Percentiles rank a stretch among this genome's conserved stretches.
phyloP scores from a whole-genome alignment of 768 basidiomycete species.

The Trametes sanguinea region DNA sequence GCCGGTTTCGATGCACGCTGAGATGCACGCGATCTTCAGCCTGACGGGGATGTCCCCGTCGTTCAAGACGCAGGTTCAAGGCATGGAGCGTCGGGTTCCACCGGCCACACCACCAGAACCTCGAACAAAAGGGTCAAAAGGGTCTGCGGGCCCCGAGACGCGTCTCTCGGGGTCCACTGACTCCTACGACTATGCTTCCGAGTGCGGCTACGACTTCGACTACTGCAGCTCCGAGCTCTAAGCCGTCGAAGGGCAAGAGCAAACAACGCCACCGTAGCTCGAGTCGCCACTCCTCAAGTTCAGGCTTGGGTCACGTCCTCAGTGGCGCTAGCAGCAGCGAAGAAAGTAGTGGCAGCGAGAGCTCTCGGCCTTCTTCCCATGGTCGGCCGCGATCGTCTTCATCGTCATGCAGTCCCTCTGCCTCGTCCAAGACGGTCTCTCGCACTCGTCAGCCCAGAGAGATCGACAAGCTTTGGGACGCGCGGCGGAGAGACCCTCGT shows the following conservation, averaged over 20 bases:
- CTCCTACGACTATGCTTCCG: not conserved
- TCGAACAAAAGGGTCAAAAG: conserved; percentile 30
- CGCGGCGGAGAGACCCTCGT: conserved; percentile 41
- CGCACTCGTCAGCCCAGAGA: conserved; percentile 10
- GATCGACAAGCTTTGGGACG: conserved; percentile 34
- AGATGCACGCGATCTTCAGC: conserved; percentile 61
- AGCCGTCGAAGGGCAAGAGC: conserved; percentile 17
- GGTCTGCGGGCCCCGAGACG: conserved; percentile 21
- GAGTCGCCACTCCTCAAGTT: conserved; percentile 5
- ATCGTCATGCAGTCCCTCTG: not conserved
- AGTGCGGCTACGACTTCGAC: not conserved
- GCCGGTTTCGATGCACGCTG: conserved; percentile 57
- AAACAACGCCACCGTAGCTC: conserved; percentile 6
- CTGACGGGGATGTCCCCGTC: conserved; percentile 51
- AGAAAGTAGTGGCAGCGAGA: conserved; percentile 18
- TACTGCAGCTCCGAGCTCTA: conserved; percentile 5
- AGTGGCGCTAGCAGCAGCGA: conserved; percentile 1
- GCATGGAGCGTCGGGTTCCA: conserved; percentile 34
- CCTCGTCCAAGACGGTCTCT: conserved; percentile 5
- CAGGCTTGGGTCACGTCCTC: not conserved
- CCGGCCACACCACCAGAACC: conserved; percentile 27
- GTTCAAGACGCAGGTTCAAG: conserved; percentile 57
- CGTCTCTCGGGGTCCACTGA: conserved; percentile 17
- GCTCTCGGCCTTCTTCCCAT: not conserved
- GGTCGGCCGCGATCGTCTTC: not conserved